Conservation (phyloP, 2,329 filamentous ascomycete species). For the Stenocarpella maydis region DNA sequence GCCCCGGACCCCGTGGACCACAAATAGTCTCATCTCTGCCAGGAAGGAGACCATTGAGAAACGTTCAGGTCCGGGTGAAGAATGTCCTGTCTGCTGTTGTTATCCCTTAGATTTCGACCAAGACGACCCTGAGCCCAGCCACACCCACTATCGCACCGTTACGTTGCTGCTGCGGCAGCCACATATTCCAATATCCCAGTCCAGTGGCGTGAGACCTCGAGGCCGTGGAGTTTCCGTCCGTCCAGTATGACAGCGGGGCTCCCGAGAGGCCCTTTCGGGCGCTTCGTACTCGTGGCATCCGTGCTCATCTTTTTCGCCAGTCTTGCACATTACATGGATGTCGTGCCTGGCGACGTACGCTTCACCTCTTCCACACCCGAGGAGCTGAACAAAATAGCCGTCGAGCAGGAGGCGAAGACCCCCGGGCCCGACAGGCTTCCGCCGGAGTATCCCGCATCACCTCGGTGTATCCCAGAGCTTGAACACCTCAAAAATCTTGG, state of each 20-base stretch:
- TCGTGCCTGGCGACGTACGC: neutral
- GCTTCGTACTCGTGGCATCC: constrained; percentile 4
- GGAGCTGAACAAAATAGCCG: neutral
- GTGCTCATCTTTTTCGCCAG: constrained; percentile 2
- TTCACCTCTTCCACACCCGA: neutral
- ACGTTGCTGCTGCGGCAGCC: neutral
- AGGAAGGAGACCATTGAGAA: neutral
- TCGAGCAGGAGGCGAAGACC: neutral
- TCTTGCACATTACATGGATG: neutral
- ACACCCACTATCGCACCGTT: neutral
- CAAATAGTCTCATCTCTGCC: neutral
- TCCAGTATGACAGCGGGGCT: constrained; percentile 15
- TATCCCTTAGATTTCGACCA: neutral
- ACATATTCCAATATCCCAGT: neutral
- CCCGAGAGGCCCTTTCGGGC: constrained; percentile 12
- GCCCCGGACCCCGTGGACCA: neutral
- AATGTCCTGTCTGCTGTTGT: neutral
- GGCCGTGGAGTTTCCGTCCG: neutral
- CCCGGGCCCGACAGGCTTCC: neutral
- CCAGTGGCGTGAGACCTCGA: neutral
- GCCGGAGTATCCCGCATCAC: neutral
- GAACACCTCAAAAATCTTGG: constrained; percentile 13
- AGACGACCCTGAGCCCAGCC: too few relatives aligned
- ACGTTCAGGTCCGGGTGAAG: too few relatives aligned
- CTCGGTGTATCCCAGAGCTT: constrained; percentile 2